These are phyloP conservation scores for Phytophthora lateralis DNA, from an alignment of 352 stramenopile genomes.

Conservation along the genomic window DNA sequence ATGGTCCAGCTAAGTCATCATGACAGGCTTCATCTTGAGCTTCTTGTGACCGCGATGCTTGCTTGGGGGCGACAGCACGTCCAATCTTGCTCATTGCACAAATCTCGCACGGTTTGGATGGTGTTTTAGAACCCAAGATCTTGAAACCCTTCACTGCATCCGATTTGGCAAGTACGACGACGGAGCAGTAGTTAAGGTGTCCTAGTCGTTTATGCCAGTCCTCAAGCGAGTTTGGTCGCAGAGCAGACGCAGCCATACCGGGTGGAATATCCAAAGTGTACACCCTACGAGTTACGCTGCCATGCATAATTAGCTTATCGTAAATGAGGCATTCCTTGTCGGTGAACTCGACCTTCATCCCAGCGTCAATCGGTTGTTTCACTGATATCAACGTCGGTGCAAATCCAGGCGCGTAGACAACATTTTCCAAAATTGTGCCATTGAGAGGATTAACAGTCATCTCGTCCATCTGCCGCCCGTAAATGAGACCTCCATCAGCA, in stretches of 20 bases:
- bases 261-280: background rate
- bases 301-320: background rate
- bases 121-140: background rate
- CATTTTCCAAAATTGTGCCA: background rate
- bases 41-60: background rate
- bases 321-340: background rate
- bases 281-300: background rate
- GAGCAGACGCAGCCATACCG: background rate
- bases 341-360: background rate
- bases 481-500: background rate
- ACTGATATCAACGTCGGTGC: background rate
- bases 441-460: background rate
- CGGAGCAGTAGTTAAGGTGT: background rate
- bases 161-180: background rate
- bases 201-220: conserved; percentile 1
- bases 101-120: background rate
- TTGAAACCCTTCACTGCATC: conserved; percentile 1
- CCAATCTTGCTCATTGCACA: background rate
- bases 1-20: conserved; percentile 5
- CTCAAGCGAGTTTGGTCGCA: background rate
- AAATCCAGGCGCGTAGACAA: background rate
- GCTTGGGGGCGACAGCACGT: too few relatives aligned
- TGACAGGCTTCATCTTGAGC: conserved; percentile 10
- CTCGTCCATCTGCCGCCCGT: background rate
- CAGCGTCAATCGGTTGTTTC: background rate